phyloP scores from a whole-genome alignment of 2,329 filamentous ascomycete genomes.

The Paramyrothecium sp. region DNA sequence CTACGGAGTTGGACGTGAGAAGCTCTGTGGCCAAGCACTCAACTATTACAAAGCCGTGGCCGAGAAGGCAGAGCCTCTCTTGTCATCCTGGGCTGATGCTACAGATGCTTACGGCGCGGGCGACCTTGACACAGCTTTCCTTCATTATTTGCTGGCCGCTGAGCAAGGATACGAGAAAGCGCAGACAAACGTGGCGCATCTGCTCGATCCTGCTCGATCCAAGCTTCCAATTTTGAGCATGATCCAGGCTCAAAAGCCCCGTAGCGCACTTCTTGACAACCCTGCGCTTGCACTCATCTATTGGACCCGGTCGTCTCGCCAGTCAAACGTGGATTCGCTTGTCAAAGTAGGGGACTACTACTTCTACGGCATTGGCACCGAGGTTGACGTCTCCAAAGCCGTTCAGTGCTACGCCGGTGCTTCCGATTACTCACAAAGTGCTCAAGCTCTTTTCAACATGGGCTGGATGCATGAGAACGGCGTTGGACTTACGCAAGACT shows the following conservation, averaged over 20 bases:
- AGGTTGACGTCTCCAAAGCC: constrained; percentile 76
- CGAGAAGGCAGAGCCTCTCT: constrained; percentile 68
- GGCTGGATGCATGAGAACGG: constrained; percentile 99
- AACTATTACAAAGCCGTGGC: constrained; percentile 81
- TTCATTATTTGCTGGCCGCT: constrained; percentile 82
- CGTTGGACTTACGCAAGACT: constrained; percentile 88
- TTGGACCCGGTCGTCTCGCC: constrained; percentile 92
- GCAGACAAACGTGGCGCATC: constrained; percentile 85
- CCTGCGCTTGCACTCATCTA: constrained; percentile 75
- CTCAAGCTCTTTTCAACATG: constrained; percentile 93
- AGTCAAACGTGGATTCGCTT: constrained; percentile 88
- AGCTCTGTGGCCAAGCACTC: constrained; percentile 73
- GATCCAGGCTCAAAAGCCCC: constrained; percentile 39
- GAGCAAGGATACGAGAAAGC: constrained; percentile 90
- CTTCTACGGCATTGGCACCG: constrained; percentile 74
- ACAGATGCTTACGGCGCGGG: constrained; percentile 79
- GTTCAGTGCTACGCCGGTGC: constrained; percentile 91
- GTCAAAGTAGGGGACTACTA: constrained; percentile 99
- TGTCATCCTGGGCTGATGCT: constrained; percentile 79
- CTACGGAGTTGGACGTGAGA: constrained; percentile 76
- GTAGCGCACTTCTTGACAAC: constrained; percentile 45
- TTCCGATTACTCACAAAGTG: constrained; percentile 86
- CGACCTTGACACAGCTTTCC: constrained; percentile 75
- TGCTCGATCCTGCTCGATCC: constrained; percentile 74
- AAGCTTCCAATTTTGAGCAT: constrained; percentile 34